Evolutionary conservation across 257 asterid genomes (phyloP), one percentile per base, ranked within the genome.

Genomic region (Craterostigma plantagineum): DNA sequence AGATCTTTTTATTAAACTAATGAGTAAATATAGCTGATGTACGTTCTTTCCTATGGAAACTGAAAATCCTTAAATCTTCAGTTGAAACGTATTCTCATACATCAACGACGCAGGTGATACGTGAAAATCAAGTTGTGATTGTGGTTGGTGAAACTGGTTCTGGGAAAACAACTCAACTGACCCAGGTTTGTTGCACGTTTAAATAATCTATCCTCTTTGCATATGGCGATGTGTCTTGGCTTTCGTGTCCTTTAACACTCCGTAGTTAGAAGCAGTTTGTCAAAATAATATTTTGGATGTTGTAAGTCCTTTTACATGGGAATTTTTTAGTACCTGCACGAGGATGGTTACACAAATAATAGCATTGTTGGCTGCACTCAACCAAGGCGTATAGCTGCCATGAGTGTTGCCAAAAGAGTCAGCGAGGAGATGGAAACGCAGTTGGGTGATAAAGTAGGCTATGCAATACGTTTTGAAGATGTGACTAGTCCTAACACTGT

Each of bases 71-170:
- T 23, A 23, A 23, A 23, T 23, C 30, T 23, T 23, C 30, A 23
- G 30, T 23, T 23, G 30, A 23, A 23, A 23, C 30, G 6, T 23
- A 23, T 23, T 23, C 30, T 23, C 30, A 23, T 23, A 23, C 30
- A 23, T 23, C 30, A 23, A 6, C 6, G 2, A 27, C 67, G 63
- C 60, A 90, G 98, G 92, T 90, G 58, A 46, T 90, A 38, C 95
- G 91, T 5, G 98, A 90, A 60, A 90, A 90, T 63, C 98, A 90
- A 60, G 93, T 90, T 48, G 79, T 83, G 48, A 77, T 90, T 5
- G 98, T 90, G 35, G 98, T 90, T 52, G 95, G 98, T 51, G 98
- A 90, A 67, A 90, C 98, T 50, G 98, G 98, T 45, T 87, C 98
- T 13, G 95, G 98, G 50, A 87, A 87, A 80, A 87, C 98, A n/a